A percentile compares a stretch with the other conserved stretches of the same genome.
phyloP scores from a whole-genome alignment of 139 green algal species.

The Astrephomene gubernaculifera region DNA sequence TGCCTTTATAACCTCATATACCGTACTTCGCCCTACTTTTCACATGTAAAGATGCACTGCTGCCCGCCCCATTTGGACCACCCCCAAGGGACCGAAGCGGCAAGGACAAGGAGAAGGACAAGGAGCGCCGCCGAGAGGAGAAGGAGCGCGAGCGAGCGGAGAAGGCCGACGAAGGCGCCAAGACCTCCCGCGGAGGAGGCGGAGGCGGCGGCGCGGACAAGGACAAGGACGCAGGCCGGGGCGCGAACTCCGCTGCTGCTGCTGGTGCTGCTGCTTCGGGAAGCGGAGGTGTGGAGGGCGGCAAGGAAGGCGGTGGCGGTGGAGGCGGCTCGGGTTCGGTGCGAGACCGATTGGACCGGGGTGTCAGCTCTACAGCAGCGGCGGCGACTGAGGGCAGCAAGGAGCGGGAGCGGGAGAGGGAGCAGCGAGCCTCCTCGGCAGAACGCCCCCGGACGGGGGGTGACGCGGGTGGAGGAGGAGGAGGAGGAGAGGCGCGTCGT shows the following conservation, averaged over 20 bases:
- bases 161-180: background rate
- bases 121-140: slow-evolving; percentile 7
- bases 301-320: background rate
- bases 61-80: no score
- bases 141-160: slow-evolving; percentile 20
- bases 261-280: background rate
- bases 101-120: slow-evolving; percentile 19
- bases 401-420: background rate
- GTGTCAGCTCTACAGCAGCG: no score
- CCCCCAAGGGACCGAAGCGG: no score
- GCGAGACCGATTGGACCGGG: no score
- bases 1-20: no score
- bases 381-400: no score
- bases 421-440: background rate
- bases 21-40: no score
- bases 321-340: background rate
- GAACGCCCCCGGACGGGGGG: background rate
- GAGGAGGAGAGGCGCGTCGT: no score
- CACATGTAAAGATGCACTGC: no score
- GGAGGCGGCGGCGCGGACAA: background rate
- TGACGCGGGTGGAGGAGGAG: no score
- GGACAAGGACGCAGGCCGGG: slow-evolving; percentile 10
- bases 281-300: background rate
- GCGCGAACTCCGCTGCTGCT: background rate
- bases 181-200: background rate